These are phyloP conservation scores for Hypomyces rosellus DNA, from an alignment of 2,329 filamentous ascomycete genomes.

Conservation along the genomic window DNA sequence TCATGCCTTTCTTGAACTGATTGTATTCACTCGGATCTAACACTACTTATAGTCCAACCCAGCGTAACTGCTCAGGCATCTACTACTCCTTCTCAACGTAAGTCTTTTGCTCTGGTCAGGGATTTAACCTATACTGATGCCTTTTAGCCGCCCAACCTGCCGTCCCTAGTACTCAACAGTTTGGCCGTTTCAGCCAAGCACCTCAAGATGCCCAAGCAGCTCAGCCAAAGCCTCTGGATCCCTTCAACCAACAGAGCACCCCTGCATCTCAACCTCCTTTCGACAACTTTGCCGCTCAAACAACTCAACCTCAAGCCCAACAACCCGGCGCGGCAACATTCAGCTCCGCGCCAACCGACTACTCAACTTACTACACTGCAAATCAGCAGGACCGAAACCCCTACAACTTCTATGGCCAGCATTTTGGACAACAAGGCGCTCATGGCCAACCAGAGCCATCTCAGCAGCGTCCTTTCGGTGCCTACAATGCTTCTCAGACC, in stretches of 20 bases:
- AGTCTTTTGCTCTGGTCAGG: constrained; percentile 7
- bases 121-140: constrained; percentile 10
- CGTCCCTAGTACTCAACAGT: constrained; percentile 56
- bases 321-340: constrained; percentile 56
- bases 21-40: constrained; percentile 10
- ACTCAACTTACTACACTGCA: constrained; percentile 77
- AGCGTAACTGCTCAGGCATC: constrained; percentile 22
- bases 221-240: constrained; percentile 78
- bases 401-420: constrained; percentile 73
- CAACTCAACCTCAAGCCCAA: constrained; percentile 51
- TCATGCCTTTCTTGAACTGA: neutral
- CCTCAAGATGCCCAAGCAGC: constrained; percentile 52
- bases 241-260: constrained; percentile 69
- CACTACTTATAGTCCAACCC: constrained; percentile 13
- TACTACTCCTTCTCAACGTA: constrained; percentile 24
- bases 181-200: constrained; percentile 61
- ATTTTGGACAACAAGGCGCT: constrained; percentile 45
- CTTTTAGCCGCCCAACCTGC: constrained; percentile 39
- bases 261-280: constrained; percentile 47
- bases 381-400: constrained; percentile 65
- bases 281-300: constrained; percentile 54
- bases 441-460: constrained; percentile 67
- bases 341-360: constrained; percentile 71
- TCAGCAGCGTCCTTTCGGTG: constrained; percentile 72
- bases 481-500: constrained; percentile 61